Percentiles rank a stretch among this genome's conserved stretches.
Conservation (phyloP, 139 green algal species). For the Micractinium conductrix region DNA sequence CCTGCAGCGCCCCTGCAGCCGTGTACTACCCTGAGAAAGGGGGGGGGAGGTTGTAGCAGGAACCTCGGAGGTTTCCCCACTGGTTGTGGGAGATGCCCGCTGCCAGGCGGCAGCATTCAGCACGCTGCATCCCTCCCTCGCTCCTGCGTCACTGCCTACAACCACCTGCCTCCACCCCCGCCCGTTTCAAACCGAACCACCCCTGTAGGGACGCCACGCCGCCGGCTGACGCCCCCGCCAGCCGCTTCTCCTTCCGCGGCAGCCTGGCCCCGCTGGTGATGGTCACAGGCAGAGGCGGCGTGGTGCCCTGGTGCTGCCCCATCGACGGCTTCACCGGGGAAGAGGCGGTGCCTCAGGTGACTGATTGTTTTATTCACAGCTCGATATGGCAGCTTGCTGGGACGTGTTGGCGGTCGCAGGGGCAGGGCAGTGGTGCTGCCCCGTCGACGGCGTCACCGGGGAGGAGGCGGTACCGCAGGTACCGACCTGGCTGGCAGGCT, state of each 20-base stretch:
- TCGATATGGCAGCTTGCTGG: no score
- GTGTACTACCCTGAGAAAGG: no score
- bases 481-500: no score
- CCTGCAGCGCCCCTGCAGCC: no score
- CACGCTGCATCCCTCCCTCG: not conserved
- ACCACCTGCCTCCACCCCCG: not conserved
- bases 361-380: not conserved
- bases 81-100: not conserved
- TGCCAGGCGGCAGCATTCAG: not conserved
- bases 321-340: slow-evolving; percentile 13
- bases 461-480: slow-evolving; percentile 17
- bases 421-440: slow-evolving; percentile 8
- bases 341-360: slow-evolving; percentile 7
- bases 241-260: slow-evolving; percentile 4
- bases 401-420: no score
- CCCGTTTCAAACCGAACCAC: not conserved
- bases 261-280: slow-evolving; percentile 5
- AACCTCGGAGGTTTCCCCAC: no score
- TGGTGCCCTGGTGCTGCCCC: slow-evolving; percentile 17
- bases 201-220: not conserved
- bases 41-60: no score
- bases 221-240: not conserved
- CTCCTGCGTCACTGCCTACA: not conserved
- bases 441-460: slow-evolving; percentile 1
- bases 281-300: not conserved